Evolutionary conservation across 163 green algal genomes (phyloP).

Genomic region (Chlorella variabilis): DNA sequence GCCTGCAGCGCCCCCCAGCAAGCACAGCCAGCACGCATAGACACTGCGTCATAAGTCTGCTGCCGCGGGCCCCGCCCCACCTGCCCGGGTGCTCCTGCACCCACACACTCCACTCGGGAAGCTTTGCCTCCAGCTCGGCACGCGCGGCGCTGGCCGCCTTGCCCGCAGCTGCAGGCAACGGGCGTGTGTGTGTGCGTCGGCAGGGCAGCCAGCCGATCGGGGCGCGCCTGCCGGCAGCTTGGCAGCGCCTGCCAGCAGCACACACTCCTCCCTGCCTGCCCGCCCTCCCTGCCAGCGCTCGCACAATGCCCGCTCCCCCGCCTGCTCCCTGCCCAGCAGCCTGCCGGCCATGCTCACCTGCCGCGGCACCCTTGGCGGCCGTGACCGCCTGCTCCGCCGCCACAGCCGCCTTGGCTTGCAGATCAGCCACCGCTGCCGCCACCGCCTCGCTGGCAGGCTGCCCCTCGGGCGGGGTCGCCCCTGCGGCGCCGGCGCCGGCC

Average conservation of each 20-base stretch:
- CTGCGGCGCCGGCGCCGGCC: neutral
- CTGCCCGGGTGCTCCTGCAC: constrained; percentile 1
- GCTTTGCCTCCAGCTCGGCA: constrained; percentile 2
- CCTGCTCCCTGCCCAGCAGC: neutral
- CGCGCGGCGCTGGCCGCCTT: constrained; percentile 1
- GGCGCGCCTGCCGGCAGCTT: no score
- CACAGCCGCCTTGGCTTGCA: neutral
- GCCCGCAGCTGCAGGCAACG: constrained; percentile 7
- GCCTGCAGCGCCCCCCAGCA: neutral
- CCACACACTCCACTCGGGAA: constrained; percentile 19
- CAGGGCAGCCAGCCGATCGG: no score
- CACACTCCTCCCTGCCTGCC: no score
- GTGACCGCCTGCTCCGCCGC: neutral
- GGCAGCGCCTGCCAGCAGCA: neutral
- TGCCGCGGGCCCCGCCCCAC: no score
- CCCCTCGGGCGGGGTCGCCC: neutral
- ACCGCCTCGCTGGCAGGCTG: neutral
- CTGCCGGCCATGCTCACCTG: neutral
- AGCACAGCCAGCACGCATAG: no score
- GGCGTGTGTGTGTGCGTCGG: no score
- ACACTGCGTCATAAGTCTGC: no score
- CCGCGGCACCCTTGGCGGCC: neutral
- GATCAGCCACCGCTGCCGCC: neutral
- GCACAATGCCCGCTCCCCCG: no score
- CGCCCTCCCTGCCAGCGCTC: no score